A percentile compares a stretch with the other conserved stretches of the same genome.
Evolutionary conservation across 179 eudicot genomes (phyloP).

Genomic region (Pouteria campechiana): DNA sequence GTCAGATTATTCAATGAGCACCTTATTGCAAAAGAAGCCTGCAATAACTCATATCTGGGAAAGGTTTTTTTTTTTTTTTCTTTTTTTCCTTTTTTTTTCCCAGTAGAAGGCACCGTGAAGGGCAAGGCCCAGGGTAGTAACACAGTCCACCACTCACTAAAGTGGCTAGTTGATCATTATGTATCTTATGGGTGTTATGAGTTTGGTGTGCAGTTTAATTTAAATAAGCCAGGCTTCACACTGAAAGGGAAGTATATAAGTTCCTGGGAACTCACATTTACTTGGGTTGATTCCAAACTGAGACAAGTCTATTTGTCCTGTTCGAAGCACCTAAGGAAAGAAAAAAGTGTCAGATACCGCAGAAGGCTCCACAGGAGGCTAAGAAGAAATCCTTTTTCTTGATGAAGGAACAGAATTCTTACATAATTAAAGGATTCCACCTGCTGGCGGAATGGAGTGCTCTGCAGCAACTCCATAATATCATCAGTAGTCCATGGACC

Average conservation of each 20-base stretch:
- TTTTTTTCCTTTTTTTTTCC: too few relatives aligned
- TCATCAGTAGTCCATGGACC: conserved; percentile 68
- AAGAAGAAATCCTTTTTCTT: too few relatives aligned
- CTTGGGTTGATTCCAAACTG: conserved; percentile 95
- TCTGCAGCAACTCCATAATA: conserved; percentile 72
- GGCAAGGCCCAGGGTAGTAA: too few relatives aligned
- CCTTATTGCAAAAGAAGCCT: too few relatives aligned
- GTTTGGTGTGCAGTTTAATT: background rate
- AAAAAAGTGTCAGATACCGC: background rate
- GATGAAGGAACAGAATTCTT: conserved; percentile 14
- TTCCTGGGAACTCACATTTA: conserved; percentile 54
- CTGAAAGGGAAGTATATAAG: background rate
- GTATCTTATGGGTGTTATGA: too few relatives aligned
- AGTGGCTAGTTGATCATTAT: too few relatives aligned
- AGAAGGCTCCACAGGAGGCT: background rate
- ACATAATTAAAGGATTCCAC: conserved; percentile 96
- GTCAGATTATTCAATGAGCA: too few relatives aligned
- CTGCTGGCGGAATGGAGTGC: conserved; percentile 99
- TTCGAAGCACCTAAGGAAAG: conserved; percentile 64
- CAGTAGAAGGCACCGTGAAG: too few relatives aligned
- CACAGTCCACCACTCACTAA: too few relatives aligned
- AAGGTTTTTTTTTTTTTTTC: too few relatives aligned
- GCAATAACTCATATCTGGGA: too few relatives aligned
- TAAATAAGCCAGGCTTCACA: background rate
- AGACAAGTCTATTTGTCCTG: conserved; percentile 87